Conservation (phyloP, 768 basidiomycete genomes). For the Tubosaeta brunneosetosa region DNA sequence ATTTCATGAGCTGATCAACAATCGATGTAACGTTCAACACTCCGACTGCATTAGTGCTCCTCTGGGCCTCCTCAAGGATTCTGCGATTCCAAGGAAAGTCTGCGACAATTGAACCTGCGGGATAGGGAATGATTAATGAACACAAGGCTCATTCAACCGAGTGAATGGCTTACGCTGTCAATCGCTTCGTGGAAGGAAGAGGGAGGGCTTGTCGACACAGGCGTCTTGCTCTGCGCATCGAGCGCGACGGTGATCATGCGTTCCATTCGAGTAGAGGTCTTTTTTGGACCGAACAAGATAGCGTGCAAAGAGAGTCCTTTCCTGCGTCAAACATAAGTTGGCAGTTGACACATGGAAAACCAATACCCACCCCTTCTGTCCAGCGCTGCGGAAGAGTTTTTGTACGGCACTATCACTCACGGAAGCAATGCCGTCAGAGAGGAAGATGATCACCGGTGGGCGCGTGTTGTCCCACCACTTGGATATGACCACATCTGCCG, state of each 20-base stretch:
- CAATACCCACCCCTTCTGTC: slow-evolving; percentile 38
- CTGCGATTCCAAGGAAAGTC: slow-evolving; percentile 54
- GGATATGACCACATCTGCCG: slow-evolving; percentile 36
- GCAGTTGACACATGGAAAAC: neutral
- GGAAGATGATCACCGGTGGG: slow-evolving; percentile 49
- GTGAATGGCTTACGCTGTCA: slow-evolving; percentile 37
- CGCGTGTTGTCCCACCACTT: slow-evolving; percentile 42
- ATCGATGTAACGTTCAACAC: neutral
- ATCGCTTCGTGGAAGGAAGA: slow-evolving; percentile 50
- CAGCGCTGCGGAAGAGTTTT: slow-evolving; percentile 34
- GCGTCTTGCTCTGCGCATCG: slow-evolving; percentile 38
- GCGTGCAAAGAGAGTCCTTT: slow-evolving; percentile 55
- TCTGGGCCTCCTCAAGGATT: slow-evolving; percentile 50
- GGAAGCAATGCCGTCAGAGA: slow-evolving; percentile 50
- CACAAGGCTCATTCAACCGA: accelerated
- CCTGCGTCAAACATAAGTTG: slow-evolving; percentile 25
- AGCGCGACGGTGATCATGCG: slow-evolving; percentile 47
- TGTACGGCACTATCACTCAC: slow-evolving; percentile 32
- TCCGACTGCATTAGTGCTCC: slow-evolving; percentile 39
- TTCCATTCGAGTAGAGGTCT: slow-evolving; percentile 25
- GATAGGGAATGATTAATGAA: neutral
- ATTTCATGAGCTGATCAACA: neutral
- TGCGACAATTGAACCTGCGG: slow-evolving; percentile 46
- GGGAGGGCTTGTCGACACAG: slow-evolving; percentile 21
- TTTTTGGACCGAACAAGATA: slow-evolving; percentile 47